These are phyloP conservation scores for Dryadomyces sulphureus DNA, from an alignment of 2,329 filamentous ascomycete species.

Conservation along the genomic window DNA sequence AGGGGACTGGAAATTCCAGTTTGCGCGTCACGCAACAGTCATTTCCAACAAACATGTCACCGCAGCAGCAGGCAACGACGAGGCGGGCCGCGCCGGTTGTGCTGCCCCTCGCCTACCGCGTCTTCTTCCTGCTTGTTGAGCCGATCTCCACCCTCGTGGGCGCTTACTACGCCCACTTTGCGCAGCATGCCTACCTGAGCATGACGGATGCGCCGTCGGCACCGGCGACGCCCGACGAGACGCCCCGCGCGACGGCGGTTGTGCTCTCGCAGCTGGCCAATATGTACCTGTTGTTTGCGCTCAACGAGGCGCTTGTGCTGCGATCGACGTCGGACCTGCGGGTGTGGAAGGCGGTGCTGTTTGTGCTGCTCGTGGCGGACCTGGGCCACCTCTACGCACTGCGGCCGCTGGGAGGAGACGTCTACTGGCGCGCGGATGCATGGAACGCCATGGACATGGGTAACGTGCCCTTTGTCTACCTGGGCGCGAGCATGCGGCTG, in stretches of 20 bases:
- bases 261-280: constrained; percentile 63
- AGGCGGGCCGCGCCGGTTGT: constrained; percentile 16
- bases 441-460: constrained; percentile 59
- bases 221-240: constrained; percentile 19
- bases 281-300: constrained; percentile 60
- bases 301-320: constrained; percentile 65
- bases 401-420: constrained; percentile 35
- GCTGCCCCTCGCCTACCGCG: constrained; percentile 34
- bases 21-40: neutral
- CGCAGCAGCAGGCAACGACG: neutral
- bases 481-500: constrained; percentile 43
- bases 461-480: constrained; percentile 56
- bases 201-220: constrained; percentile 45
- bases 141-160: constrained; percentile 37
- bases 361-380: constrained; percentile 59
- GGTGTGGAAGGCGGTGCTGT: constrained; percentile 56
- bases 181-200: constrained; percentile 39
- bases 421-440: constrained; percentile 47
- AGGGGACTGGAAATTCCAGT: neutral
- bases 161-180: constrained; percentile 35
- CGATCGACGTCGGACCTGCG: constrained; percentile 50
- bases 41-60: neutral
- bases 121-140: constrained; percentile 67
- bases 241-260: constrained; percentile 48
- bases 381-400: constrained; percentile 61